A percentile compares a stretch with the other conserved stretches of the same genome.
Evolutionary conservation across 768 basidiomycete species (phyloP).

Genomic region (Dictyophora rubrovolvata): DNA sequence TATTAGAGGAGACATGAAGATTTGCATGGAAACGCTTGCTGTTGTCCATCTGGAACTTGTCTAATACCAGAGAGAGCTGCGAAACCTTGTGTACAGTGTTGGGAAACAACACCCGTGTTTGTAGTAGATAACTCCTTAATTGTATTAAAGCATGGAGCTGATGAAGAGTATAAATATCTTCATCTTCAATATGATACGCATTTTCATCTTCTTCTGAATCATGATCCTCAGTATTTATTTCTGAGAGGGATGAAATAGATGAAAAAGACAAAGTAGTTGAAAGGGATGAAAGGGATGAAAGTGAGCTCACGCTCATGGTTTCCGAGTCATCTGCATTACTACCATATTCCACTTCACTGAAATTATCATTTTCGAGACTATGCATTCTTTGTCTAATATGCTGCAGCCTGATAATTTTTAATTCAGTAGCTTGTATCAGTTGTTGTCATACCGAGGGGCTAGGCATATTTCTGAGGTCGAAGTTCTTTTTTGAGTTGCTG

Average conservation of each 20-base stretch:
- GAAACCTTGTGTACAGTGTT: slow-evolving; percentile 2
- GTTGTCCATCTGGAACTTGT: slow-evolving; percentile 14
- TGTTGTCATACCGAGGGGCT: background rate
- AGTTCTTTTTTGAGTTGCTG: background rate
- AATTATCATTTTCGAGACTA: background rate
- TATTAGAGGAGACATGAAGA: slow-evolving; percentile 17
- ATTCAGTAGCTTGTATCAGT: background rate
- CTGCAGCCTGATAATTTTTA: background rate
- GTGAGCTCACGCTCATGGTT: background rate
- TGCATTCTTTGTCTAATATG: background rate
- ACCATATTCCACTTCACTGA: too few species aligned
- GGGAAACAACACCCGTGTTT: background rate
- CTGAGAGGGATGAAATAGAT: background rate
- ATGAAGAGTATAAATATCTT: background rate
- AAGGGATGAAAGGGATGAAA: background rate
- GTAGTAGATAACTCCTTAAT: background rate
- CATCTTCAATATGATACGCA: background rate
- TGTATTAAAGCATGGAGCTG: background rate
- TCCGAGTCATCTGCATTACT: background rate
- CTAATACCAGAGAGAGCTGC: slow-evolving; percentile 25
- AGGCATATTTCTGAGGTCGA: background rate
- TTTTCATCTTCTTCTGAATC: background rate
- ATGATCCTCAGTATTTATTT: slow-evolving; percentile 6
- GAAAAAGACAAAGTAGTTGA: background rate
- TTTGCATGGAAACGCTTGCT: slow-evolving; percentile 18